Evolutionary conservation across 2,329 filamentous ascomycete species (phyloP), one percentile per base, ranked within the genome.

Genomic region (Dichotomopilus funicola): DNA sequence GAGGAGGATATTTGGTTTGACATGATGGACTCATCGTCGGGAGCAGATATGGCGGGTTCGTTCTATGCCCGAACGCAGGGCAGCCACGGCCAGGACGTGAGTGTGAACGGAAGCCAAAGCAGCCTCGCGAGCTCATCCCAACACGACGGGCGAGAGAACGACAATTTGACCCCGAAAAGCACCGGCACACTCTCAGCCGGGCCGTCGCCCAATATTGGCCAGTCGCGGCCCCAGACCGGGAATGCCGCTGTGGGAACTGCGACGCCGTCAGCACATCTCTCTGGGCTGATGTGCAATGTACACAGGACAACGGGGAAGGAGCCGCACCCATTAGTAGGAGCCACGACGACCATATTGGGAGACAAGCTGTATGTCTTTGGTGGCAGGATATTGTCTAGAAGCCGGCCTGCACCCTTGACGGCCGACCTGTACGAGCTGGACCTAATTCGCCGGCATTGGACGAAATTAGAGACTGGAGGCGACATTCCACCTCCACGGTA

Each of bases 331-430:
- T 76, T 97, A 2, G 94, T 99, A 0, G 94, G 94, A 36, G 92
- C 94, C 5, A 96, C 94, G 0, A 97, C 94, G 0, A 97, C 94
- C 0, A 89, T 97, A 48, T 72, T 99, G 1, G 94, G 92, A 34
- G 94, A 99, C 71, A 96, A 95, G 70, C 78, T 99, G 27, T 99
- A 96, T 69, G 91, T 97, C 3, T 99, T 97, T 74, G 94, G 94
- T 47, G 94, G 94, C 6, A 82, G 92, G 52, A 84, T 95, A 63
- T 74, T 97, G 51, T 96, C 94, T 11, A 78, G 90, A 62, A 92
- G 85, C 61, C 83, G 89, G 54, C 89, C 91, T 7, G 77, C 80
- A 5, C 86, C 89, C 50, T 75, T 99, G 59, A 96, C 91, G 0
- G 87, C 91, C 5, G 90, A 96, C 66, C 75, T 99, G 57, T 97